Base-by-base conservation (phyloP, 768 basidiomycete species). In the Polyporus arcularius region DNA sequence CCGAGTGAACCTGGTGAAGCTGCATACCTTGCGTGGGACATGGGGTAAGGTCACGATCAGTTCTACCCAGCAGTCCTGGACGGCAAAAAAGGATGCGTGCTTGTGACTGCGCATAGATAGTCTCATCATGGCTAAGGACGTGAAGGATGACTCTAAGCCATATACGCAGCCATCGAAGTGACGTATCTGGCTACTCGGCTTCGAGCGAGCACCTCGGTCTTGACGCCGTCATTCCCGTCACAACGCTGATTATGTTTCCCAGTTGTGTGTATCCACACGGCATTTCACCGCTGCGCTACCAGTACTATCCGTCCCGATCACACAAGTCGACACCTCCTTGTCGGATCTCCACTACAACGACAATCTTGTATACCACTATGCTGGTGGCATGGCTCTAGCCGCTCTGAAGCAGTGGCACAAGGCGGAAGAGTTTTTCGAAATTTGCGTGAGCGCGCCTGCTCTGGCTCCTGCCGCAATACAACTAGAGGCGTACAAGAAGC, bases 401-500 rank as follows among this genome's bases (percentile, higher is more conserved):
- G 84, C 85, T 0, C 76, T 91, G 45, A 85, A 86, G 66, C 77
- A 78, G 16, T 94, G 88, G 85, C 66, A 76, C 2, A 80, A 86
- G 9, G 90, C 94, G 0, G 84, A 86, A 58, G 88, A 92, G 57
- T 86, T 83, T 63, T 88, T 95, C 52, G 94, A 96, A 74, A 88
- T 89, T 30, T 89, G 88, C 60, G 86, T 87, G 26, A 84, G 82
- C 38, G 71, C 73, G 10, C 74, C 74, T 16, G 74, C 72, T 7
- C 67, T 68, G 35, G 81, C 82, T 21, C 89, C 85, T 4, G 88
- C 81, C 3, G 85, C 88, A 8, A 77, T 95, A 3, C 94, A 96
- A 71, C 73, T 94, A 67, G 94, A 95, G 69, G 94, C 94, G 0
- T 76, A 89, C 67, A 96, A 96, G 80, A 94, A 95, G 74, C 75